Percentiles rank a stretch among this genome's conserved stretches.
Evolutionary conservation across 2,329 filamentous ascomycete species (phyloP).

Genomic region (Cladorrhinum sp.): DNA sequence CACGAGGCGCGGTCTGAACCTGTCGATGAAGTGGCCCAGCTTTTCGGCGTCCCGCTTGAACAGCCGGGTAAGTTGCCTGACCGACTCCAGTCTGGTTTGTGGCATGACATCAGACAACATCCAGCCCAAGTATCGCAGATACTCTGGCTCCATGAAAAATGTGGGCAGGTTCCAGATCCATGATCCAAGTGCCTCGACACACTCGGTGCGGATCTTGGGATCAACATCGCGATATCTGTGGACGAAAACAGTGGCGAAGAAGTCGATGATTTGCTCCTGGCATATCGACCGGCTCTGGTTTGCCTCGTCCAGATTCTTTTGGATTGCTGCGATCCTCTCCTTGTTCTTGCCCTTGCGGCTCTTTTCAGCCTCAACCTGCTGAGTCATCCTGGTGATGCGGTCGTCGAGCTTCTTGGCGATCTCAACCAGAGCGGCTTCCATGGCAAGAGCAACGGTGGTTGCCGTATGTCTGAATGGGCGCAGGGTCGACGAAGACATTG

Average conservation of each 20-base stretch:
- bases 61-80: slow-evolving; percentile 76
- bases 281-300: slow-evolving; percentile 67
- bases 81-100: slow-evolving; percentile 75
- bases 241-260: slow-evolving; percentile 89
- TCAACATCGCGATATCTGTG: slow-evolving; percentile 96
- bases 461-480: slow-evolving; percentile 93
- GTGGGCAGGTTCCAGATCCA: slow-evolving; percentile 88
- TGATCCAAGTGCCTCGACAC: slow-evolving; percentile 76
- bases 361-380: slow-evolving; percentile 75
- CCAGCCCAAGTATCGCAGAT: slow-evolving; percentile 93
- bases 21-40: slow-evolving; percentile 87
- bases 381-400: slow-evolving; percentile 70
- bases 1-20: slow-evolving; percentile 80
- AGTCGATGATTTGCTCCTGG: slow-evolving; percentile 72
- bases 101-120: slow-evolving; percentile 79
- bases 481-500: slow-evolving; percentile 83
- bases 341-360: slow-evolving; percentile 69
- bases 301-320: slow-evolving; percentile 68
- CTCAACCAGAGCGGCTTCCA: slow-evolving; percentile 68
- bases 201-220: slow-evolving; percentile 82
- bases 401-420: slow-evolving; percentile 44
- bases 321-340: slow-evolving; percentile 68
- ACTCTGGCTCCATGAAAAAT: slow-evolving; percentile 84
- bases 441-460: slow-evolving; percentile 76
- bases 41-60: slow-evolving; percentile 80